phyloP scores from a whole-genome alignment of 2,329 filamentous ascomycete species.

The Colletotrichum phormii region DNA sequence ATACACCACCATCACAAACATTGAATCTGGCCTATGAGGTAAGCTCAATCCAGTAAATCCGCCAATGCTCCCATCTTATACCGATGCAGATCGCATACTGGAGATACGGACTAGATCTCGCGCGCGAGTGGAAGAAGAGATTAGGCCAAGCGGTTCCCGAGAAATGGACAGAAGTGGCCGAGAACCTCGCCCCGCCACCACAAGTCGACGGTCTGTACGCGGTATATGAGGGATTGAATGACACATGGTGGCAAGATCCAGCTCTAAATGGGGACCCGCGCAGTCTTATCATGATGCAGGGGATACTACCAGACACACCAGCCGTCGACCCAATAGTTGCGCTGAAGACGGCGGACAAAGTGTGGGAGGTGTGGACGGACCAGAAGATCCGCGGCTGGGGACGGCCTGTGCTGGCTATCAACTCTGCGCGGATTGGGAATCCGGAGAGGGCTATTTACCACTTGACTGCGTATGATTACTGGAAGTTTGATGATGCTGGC shows the following conservation, averaged over 20 bases:
- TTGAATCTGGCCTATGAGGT: slow-evolving; percentile 70
- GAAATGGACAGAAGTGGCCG: slow-evolving; percentile 60
- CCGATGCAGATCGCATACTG: slow-evolving; percentile 61
- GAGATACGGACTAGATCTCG: slow-evolving; percentile 68
- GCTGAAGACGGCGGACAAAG: slow-evolving; percentile 50
- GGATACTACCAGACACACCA: slow-evolving; percentile 54
- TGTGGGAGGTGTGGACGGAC: slow-evolving; percentile 55
- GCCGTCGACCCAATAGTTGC: slow-evolving; percentile 51
- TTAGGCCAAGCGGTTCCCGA: slow-evolving; percentile 55
- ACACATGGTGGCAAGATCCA: slow-evolving; percentile 55
- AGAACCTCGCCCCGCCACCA: slow-evolving; percentile 65
- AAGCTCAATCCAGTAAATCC: not conserved
- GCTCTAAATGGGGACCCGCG: slow-evolving; percentile 55
- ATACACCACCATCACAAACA: slow-evolving; percentile 67
- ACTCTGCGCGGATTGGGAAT: slow-evolving; percentile 54
- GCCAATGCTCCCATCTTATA: not conserved
- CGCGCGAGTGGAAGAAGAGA: slow-evolving; percentile 62
- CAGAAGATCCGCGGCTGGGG: slow-evolving; percentile 58
- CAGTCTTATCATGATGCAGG: slow-evolving; percentile 57
- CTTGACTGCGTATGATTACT: slow-evolving; percentile 55
- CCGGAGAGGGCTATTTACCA: slow-evolving; percentile 53
- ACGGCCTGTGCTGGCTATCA: slow-evolving; percentile 59
- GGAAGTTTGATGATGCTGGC: slow-evolving; percentile 54
- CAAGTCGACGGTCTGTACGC: slow-evolving; percentile 62
- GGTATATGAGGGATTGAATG: slow-evolving; percentile 63